Evolutionary conservation across 78 protist genomes (phyloP).

Genomic region (Dictyostelium firmibasis): DNA sequence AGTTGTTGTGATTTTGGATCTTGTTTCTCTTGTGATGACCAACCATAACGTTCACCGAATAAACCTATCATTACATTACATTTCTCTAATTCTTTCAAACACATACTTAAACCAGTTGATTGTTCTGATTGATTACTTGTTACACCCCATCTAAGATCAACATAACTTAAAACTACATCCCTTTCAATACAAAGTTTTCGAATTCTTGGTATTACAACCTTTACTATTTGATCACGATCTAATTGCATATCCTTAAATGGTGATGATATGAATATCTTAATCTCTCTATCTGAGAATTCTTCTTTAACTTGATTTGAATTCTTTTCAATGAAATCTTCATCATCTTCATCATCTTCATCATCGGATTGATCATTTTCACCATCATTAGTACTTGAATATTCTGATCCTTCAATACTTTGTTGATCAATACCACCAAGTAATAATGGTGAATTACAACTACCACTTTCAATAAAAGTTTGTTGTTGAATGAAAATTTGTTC

Average conservation of each 20-base stretch:
- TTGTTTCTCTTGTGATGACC: conserved; percentile 64
- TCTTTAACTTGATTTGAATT: background rate
- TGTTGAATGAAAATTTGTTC: background rate
- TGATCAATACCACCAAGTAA: background rate
- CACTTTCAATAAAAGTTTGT: conserved; percentile 9
- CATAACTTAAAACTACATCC: conserved; percentile 62
- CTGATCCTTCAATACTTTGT: background rate
- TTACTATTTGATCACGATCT: conserved; percentile 83
- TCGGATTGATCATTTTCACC: background rate
- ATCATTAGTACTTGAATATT: background rate
- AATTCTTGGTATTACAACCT: conserved; percentile 82
- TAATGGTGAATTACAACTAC: background rate
- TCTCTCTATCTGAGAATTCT: conserved; percentile 71
- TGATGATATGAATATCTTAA: conserved; percentile 66
- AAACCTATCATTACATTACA: conserved; percentile 68
- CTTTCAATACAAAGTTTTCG: conserved; percentile 74
- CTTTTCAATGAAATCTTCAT: background rate
- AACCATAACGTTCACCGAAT: conserved; percentile 84
- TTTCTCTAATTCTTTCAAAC: conserved; percentile 75
- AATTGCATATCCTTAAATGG: conserved; percentile 84
- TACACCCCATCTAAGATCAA: conserved; percentile 86
- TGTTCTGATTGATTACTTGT: conserved; percentile 64
- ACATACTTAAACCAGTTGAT: conserved; percentile 58
- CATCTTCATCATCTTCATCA: background rate
- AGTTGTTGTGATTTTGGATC: conserved; percentile 73